A percentile compares a stretch with the other conserved stretches of the same genome.
These are phyloP conservation scores for Stereum hirsutum DNA, from an alignment of 1,284 basidiomycete species.

Conservation along the genomic window DNA sequence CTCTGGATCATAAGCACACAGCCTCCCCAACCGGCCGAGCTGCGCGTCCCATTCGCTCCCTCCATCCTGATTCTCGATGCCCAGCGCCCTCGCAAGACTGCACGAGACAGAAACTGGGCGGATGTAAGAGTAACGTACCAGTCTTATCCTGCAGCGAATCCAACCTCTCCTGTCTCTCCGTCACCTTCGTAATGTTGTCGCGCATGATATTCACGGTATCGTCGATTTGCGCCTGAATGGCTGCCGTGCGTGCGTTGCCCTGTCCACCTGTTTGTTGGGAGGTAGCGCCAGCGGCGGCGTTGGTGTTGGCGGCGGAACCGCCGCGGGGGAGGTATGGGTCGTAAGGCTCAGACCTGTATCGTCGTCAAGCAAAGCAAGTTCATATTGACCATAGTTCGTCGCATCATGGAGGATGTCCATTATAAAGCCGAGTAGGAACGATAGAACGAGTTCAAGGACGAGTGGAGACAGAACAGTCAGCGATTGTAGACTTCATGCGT, in stretches of 20 bases:
- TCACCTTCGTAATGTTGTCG: constrained; percentile 94
- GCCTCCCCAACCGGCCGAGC: neutral
- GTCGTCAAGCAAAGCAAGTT: too few relatives aligned
- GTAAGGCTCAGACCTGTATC: constrained; percentile 82
- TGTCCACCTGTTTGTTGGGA: too few relatives aligned
- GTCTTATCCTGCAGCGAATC: constrained; percentile 98
- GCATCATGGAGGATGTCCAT: too few relatives aligned
- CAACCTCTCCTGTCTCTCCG: constrained; percentile 90
- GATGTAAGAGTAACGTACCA: constrained; percentile 54
- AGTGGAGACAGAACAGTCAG: too few relatives aligned
- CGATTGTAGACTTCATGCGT: too few relatives aligned
- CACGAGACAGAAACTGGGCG: constrained; percentile 4
- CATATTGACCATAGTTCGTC: too few relatives aligned
- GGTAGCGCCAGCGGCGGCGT: constrained; percentile 30
- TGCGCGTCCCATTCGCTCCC: neutral
- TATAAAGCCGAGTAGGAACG: too few relatives aligned
- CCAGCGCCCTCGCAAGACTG: neutral
- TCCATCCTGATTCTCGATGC: neutral
- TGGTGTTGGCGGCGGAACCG: constrained; percentile 51
- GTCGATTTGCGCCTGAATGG: constrained; percentile 91
- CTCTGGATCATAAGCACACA: neutral
- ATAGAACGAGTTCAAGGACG: too few relatives aligned
- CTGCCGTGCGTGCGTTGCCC: constrained; percentile 80
- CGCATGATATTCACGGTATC: constrained; percentile 96
- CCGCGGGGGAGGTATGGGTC: constrained; percentile 91